Evolutionary conservation across 306 rosid species (phyloP), one percentile per base, ranked within the genome.

Genomic region (Quillaja saponaria): DNA sequence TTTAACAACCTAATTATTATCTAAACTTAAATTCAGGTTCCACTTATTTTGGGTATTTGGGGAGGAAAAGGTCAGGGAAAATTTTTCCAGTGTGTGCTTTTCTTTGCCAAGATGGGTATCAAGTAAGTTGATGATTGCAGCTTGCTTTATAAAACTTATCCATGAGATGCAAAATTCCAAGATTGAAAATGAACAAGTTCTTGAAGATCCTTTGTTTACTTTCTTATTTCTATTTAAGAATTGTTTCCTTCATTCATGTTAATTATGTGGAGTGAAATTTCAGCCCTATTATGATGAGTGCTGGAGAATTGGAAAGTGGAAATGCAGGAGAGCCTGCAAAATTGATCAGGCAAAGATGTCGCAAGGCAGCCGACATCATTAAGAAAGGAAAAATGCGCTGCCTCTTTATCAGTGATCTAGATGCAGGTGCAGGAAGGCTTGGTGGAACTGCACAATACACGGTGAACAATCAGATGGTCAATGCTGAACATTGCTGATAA

Each of bases 371-470:
- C 0, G 83, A 78, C 76, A 74, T 78, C 28, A 81, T 81, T 68
- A 60, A 56, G 70, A 78, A 81, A 37, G 86, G 86, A 35, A 81
- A 81, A 58, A 81, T 81, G 86, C 74, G 83, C 44, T 70, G 76
- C 64, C 81, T 81, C 20, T 78, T 81, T 55, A 81, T 81, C 81
- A 81, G 78, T 19, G 83, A 81, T 75, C 81, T 81, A 13, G 86
- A 81, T 72, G 86, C 86, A 10, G 86, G 86, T 18, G 86, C 86
- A 11, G 86, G 86, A 31, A 71, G 83, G 56, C 34, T 81, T 16
- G 86, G 86, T 59, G 86, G 86, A 37, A 74, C 86, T 16, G 78
- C 86, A 3, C 86, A 81, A 52, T 81, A 81, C 78, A 81, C 86
- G 12, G 86, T 81, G 68, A 81, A 81, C 63, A 81, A 81, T 64